phyloP scores from a whole-genome alignment of 164 flowering plant genomes.

The Kalanchoe fedtschenkoi region DNA sequence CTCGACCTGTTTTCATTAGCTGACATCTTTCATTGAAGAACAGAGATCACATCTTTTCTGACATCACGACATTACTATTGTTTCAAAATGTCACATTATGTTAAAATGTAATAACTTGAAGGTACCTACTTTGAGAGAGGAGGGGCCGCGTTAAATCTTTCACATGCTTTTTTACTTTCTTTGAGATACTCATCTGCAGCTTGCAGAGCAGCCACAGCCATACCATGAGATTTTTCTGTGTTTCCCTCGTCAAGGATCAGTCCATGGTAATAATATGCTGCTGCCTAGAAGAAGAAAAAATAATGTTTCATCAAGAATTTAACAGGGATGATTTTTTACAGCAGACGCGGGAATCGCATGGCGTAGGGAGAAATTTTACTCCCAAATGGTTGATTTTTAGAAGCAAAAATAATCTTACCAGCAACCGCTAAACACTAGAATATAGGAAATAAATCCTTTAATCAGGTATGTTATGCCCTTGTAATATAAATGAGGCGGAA shows the following conservation, averaged over 20 bases:
- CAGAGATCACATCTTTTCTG: too few relatives aligned
- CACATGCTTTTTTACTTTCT: constrained; percentile 71
- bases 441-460: too few relatives aligned
- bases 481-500: neutral
- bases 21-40: too few relatives aligned
- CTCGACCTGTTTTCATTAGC: neutral
- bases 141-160: constrained; percentile 47
- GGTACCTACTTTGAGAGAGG: constrained; percentile 69
- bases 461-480: too few relatives aligned
- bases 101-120: neutral
- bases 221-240: constrained; percentile 84
- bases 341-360: neutral
- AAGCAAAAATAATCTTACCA: too few relatives aligned
- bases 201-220: constrained; percentile 94
- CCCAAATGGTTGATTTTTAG: too few relatives aligned
- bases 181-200: constrained; percentile 85
- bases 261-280: constrained; percentile 97
- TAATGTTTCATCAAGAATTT: neutral
- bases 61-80: too few relatives aligned
- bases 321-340: neutral
- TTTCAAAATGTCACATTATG: neutral
- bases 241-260: constrained; percentile 90
- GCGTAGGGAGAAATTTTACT: too few relatives aligned
- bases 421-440: too few relatives aligned
- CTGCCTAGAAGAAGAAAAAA: constrained; percentile 45